Percentiles rank a stretch among this genome's conserved stretches.
Evolutionary conservation across 352 stramenopile genomes (phyloP).

Genomic region (Globisporangium acanthophoron): DNA sequence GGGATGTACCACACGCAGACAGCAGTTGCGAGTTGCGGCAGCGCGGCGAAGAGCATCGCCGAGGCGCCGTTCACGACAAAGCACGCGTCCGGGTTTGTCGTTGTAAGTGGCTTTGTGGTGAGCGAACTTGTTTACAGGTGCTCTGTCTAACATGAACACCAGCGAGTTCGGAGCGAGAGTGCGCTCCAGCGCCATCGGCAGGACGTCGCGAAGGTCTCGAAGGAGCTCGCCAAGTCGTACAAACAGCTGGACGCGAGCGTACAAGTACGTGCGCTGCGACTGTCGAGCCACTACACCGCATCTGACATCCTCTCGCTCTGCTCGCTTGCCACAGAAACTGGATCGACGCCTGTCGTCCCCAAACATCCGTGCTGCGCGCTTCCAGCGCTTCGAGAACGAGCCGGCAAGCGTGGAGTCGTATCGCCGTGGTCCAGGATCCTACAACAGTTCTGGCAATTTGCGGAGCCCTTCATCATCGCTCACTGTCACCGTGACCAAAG

Average conservation of each 20-base stretch:
- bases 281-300: neutral
- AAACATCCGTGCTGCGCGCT: constrained; percentile 17
- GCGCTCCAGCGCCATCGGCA: constrained; percentile 24
- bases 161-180: constrained; percentile 36
- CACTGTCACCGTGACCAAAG: neutral
- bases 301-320: neutral
- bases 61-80: constrained; percentile 22
- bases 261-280: constrained; percentile 16
- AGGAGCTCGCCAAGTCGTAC: constrained; percentile 53
- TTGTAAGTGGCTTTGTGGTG: constrained; percentile 11
- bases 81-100: constrained; percentile 26
- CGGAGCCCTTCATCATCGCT: neutral
- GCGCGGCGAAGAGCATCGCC: constrained; percentile 15
- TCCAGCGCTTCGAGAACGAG: constrained; percentile 29
- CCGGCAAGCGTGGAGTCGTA: constrained; percentile 21
- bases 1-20: constrained; percentile 21
- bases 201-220: constrained; percentile 28
- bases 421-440: constrained; percentile 28
- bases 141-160: neutral
- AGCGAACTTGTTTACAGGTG: neutral
- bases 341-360: constrained; percentile 30
- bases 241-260: constrained; percentile 28
- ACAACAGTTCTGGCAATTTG: constrained; percentile 2
- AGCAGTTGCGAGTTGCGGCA: constrained; percentile 1
- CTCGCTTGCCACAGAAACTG: constrained; percentile 15